These are phyloP conservation scores for Nidularia sp. DNA, from an alignment of 768 basidiomycete species.

Conservation along the genomic window DNA sequence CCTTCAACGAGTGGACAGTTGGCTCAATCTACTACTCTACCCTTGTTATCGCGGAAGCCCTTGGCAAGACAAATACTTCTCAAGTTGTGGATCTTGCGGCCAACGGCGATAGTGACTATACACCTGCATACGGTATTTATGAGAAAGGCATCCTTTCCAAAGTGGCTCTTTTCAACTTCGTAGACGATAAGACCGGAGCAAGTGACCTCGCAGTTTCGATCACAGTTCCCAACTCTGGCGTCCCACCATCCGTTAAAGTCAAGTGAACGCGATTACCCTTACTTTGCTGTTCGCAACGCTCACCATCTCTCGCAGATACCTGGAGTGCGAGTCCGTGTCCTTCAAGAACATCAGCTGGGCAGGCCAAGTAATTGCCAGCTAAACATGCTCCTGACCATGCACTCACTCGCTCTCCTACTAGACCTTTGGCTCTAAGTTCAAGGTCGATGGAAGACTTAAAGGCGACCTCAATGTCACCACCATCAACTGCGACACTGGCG, in stretches of 20 bases:
- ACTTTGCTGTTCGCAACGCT: not conserved
- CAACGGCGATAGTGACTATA: conserved; percentile 46
- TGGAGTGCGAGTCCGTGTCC: conserved; percentile 40
- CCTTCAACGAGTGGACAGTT: conserved; percentile 68
- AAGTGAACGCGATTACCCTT: conserved; percentile 36
- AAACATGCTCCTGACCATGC: not conserved
- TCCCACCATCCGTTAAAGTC: conserved; percentile 47
- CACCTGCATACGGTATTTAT: conserved; percentile 71
- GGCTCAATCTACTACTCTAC: conserved; percentile 76
- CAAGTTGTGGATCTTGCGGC: conserved; percentile 64
- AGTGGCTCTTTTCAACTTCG: conserved; percentile 70
- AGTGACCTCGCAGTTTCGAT: conserved; percentile 52
- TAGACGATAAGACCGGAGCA: conserved; percentile 55
- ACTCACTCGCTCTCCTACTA: conserved; percentile 17
- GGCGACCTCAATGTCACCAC: conserved; percentile 49
- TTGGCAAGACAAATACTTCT: conserved; percentile 59
- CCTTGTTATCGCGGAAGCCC: conserved; percentile 63
- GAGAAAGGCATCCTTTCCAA: conserved; percentile 60
- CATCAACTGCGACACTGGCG: conserved; percentile 48
- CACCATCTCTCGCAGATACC: conserved; percentile 36
- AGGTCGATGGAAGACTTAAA: conserved; percentile 60
- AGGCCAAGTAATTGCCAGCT: conserved; percentile 33
- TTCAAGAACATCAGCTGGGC: conserved; percentile 65
- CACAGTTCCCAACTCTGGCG: conserved; percentile 30
- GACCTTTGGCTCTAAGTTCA: conserved; percentile 57